A percentile compares a stretch with the other conserved stretches of the same genome.
phyloP scores from a whole-genome alignment of 2,329 filamentous ascomycete genomes.

The Volutella citrinella region DNA sequence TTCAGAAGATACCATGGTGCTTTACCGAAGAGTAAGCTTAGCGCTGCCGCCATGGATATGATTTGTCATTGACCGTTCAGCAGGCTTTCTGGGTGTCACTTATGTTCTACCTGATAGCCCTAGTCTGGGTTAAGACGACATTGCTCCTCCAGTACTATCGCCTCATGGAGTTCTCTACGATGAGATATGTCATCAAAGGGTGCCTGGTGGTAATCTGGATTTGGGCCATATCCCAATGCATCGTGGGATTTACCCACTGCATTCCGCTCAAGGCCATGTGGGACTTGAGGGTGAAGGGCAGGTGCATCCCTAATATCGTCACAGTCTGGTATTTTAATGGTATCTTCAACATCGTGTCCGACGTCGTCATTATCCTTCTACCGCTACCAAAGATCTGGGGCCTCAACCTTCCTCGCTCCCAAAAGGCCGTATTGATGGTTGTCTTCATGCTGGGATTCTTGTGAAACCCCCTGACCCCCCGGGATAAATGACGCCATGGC shows the following conservation, averaged over 20 bases:
- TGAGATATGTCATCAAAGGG: conserved; percentile 4
- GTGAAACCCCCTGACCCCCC: conserved; percentile 1
- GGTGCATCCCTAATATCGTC: conserved; percentile 1
- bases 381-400: conserved; percentile 14
- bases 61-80: background rate
- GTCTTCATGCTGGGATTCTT: conserved; percentile 13
- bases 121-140: conserved; percentile 11
- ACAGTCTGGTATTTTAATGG: conserved; percentile 4
- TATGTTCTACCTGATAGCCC: conserved; percentile 8
- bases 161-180: conserved; percentile 8
- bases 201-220: conserved; percentile 5
- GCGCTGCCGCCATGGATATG: rapidly evolving
- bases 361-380: conserved; percentile 11
- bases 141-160: conserved; percentile 18
- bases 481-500: rapidly evolving
- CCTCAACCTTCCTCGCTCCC: conserved; percentile 7
- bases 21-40: conserved; percentile 7
- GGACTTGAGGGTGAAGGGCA: conserved; percentile 4
- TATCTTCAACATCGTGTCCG: conserved; percentile 12
- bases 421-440: conserved; percentile 11
- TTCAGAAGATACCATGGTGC: background rate
- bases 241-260: conserved; percentile 10
- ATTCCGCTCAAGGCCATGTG: conserved; percentile 8
- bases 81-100: conserved; percentile 13
- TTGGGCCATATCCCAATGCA: conserved; percentile 5